phyloP scores from a whole-genome alignment of 768 basidiomycete species.

The Calocybe indica region DNA sequence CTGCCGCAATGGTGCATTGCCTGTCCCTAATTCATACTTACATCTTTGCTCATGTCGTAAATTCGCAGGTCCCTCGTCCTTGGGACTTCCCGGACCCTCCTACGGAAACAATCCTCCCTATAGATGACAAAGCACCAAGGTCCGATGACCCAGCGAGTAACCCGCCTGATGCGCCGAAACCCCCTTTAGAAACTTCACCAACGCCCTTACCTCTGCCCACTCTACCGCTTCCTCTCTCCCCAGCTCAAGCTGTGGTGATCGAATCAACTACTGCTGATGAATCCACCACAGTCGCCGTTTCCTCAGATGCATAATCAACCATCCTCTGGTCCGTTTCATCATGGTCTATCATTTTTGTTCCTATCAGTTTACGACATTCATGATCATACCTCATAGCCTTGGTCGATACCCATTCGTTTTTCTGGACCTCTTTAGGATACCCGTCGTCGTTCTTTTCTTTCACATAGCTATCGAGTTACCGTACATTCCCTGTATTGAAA shows the following conservation, averaged over 20 bases:
- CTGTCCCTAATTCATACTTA: neutral
- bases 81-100: slow-evolving; percentile 63
- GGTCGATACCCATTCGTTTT: no score
- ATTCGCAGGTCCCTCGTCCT: slow-evolving; percentile 50
- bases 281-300: neutral
- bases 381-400: neutral
- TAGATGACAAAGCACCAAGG: slow-evolving; percentile 4
- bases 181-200: slow-evolving; percentile 7
- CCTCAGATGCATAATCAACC: neutral
- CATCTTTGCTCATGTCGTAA: neutral
- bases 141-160: neutral
- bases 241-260: neutral
- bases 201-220: neutral
- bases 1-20: slow-evolving; percentile 50
- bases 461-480: no score
- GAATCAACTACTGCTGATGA: neutral
- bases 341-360: neutral
- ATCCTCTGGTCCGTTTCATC: neutral
- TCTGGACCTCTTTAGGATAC: no score
- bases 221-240: neutral
- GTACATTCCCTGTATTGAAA: no score
- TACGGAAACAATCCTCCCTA: slow-evolving; percentile 8
- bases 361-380: neutral
- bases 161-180: slow-evolving; percentile 9
- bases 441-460: no score